Conservation (phyloP, 208 protist genomes). For the Naegleria gruberi region DNA sequence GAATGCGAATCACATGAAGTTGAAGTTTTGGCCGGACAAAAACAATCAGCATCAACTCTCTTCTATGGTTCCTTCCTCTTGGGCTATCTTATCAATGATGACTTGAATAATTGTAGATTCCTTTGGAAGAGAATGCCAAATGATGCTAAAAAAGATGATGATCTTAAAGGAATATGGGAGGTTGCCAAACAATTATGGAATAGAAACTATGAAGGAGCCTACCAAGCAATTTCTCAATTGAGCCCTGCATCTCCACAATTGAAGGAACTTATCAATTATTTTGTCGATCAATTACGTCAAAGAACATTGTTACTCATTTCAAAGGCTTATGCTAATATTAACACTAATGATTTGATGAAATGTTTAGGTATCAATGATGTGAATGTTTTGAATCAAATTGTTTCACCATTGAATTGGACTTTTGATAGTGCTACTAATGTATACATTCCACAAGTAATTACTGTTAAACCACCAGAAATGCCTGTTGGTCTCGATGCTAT, state of each 20-base stretch:
- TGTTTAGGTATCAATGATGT: not conserved
- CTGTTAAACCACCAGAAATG: not conserved
- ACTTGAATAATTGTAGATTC: constrained; percentile 18
- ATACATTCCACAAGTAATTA: not conserved
- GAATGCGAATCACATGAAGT: not conserved
- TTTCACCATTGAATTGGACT: not conserved
- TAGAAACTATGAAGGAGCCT: not conserved
- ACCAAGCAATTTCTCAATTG: not conserved
- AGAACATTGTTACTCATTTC: not conserved
- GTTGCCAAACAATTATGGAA: not conserved
- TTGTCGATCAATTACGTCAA: not conserved
- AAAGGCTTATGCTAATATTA: not conserved
- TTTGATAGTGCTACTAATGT: not conserved
- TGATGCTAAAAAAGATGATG: not conserved
- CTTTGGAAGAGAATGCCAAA: constrained; percentile 4
- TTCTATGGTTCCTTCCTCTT: constrained; percentile 16
- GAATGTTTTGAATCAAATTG: not conserved
- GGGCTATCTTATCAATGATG: not conserved
- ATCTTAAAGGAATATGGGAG: not conserved
- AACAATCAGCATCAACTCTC: not conserved
- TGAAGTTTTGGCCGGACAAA: not conserved
- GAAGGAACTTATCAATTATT: not conserved
- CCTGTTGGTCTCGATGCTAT: not conserved
- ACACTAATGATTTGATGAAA: not conserved
- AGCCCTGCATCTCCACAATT: not conserved